Evolutionary conservation across 768 basidiomycete species (phyloP).

Genomic region (Candolleomyces aberdarensis): DNA sequence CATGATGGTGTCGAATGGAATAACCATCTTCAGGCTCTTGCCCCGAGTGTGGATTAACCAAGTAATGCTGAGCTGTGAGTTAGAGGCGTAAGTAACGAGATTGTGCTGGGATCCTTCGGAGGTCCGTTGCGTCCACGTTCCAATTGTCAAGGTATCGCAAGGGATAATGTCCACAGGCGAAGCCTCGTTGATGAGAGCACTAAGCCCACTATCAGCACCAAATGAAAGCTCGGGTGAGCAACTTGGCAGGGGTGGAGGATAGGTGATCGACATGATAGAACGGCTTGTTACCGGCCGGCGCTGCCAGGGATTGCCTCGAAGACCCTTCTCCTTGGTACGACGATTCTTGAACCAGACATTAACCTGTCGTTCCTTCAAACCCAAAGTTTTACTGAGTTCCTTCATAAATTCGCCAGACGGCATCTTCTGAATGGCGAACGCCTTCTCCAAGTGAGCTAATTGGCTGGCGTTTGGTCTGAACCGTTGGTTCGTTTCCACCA

Average conservation of each 20-base stretch:
- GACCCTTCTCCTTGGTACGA: slow-evolving; percentile 78
- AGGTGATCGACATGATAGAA: slow-evolving; percentile 23
- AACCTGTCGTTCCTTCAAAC: slow-evolving; percentile 84
- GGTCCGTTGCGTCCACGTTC: slow-evolving; percentile 74
- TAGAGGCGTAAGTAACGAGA: slow-evolving; percentile 73
- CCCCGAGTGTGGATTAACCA: slow-evolving; percentile 80
- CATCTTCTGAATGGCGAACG: slow-evolving; percentile 66
- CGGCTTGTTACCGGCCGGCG: slow-evolving; percentile 37
- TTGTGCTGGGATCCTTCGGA: slow-evolving; percentile 51
- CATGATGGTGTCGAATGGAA: slow-evolving; percentile 63
- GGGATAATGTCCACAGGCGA: slow-evolving; percentile 75
- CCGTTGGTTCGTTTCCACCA: slow-evolving; percentile 40
- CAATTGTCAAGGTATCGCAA: slow-evolving; percentile 71
- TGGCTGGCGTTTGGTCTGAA: slow-evolving; percentile 82
- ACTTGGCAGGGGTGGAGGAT: too few species aligned
- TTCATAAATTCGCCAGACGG: slow-evolving; percentile 68
- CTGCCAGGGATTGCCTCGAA: slow-evolving; percentile 42
- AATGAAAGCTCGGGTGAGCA: slow-evolving; percentile 52
- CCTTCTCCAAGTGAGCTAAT: slow-evolving; percentile 68
- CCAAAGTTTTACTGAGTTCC: slow-evolving; percentile 70
- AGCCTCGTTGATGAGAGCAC: slow-evolving; percentile 69
- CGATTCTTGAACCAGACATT: slow-evolving; percentile 92
- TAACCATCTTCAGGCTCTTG: slow-evolving; percentile 84
- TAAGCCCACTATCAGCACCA: slow-evolving; percentile 57
- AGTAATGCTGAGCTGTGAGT: slow-evolving; percentile 58